Conservation (phyloP, 345 rosid genomes). For the Psidium friedrichsthalianum region DNA sequence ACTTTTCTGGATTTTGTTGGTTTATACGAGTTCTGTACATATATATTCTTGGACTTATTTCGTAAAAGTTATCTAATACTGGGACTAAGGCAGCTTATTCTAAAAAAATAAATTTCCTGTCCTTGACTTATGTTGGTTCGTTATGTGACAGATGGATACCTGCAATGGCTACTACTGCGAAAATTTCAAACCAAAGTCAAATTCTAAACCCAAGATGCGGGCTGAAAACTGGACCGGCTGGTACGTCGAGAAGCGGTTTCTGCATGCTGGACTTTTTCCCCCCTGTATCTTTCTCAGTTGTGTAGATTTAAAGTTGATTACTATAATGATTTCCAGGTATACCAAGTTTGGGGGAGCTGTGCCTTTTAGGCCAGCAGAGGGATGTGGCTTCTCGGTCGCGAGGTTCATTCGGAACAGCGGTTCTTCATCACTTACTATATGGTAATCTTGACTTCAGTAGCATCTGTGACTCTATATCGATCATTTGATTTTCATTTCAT, state of each 20-base stretch:
- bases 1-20: not conserved
- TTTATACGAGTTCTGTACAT: not conserved
- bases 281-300: not conserved
- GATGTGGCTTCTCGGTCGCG: conserved; percentile 38
- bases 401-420: too few relatives aligned
- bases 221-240: too few relatives aligned
- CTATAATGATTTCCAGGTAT: conserved; percentile 3
- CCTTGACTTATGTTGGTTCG: not conserved
- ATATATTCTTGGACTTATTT: not conserved
- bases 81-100: not conserved
- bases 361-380: conserved; percentile 34
- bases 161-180: conserved; percentile 91
- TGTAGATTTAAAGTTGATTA: not conserved
- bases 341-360: conserved; percentile 33
- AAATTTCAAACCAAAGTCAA: conserved; percentile 39
- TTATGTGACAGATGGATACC: conserved; percentile 46
- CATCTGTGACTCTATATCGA: not conserved
- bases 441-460: conserved; percentile 1
- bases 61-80: not conserved
- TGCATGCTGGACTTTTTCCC: not conserved
- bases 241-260: conserved; percentile 1
- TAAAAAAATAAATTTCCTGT: not conserved
- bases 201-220: conserved; percentile 75
- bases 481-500: not conserved
- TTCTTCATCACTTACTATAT: conserved; percentile 36